Percentiles rank a stretch among this genome's conserved stretches.
Evolutionary conservation across 306 rosid species (phyloP).

Genomic region (Pueraria montana): DNA sequence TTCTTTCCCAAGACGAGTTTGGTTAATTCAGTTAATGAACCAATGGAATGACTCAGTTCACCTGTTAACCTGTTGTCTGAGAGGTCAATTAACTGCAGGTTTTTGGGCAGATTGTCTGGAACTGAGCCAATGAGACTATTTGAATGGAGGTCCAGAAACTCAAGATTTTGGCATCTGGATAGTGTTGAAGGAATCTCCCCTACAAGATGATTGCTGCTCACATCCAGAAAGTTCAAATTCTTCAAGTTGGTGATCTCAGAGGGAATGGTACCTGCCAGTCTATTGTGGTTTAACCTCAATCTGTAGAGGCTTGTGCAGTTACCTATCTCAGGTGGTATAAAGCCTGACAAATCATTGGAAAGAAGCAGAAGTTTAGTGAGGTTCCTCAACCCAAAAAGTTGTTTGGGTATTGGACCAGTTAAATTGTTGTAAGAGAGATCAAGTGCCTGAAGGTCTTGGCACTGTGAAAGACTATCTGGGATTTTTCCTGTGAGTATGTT

Average conservation of each 20-base stretch:
- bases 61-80: constrained; percentile 74
- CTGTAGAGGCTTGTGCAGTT: constrained; percentile 78
- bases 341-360: constrained; percentile 81
- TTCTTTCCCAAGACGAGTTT: constrained; percentile 73
- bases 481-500: constrained; percentile 77
- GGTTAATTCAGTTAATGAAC: constrained; percentile 66
- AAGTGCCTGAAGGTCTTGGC: constrained; percentile 72
- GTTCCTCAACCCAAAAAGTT: constrained; percentile 65
- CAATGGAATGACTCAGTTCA: constrained; percentile 59
- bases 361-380: constrained; percentile 77
- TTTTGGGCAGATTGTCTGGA: constrained; percentile 65
- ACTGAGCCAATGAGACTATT: constrained; percentile 67
- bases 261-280: constrained; percentile 75
- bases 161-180: constrained; percentile 66
- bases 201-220: constrained; percentile 70
- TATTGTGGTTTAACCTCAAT: constrained; percentile 71
- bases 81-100: constrained; percentile 67
- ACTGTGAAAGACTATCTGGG: constrained; percentile 77
- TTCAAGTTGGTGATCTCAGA: constrained; percentile 77
- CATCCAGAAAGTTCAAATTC: constrained; percentile 68
- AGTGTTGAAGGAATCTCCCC: constrained; percentile 77
- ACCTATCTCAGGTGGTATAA: constrained; percentile 81
- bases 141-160: constrained; percentile 80
- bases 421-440: constrained; percentile 81
- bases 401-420: constrained; percentile 72